These are phyloP conservation scores for Ascochyta pisi DNA, from an alignment of 2,329 filamentous ascomycete species.

Conservation along the genomic window DNA sequence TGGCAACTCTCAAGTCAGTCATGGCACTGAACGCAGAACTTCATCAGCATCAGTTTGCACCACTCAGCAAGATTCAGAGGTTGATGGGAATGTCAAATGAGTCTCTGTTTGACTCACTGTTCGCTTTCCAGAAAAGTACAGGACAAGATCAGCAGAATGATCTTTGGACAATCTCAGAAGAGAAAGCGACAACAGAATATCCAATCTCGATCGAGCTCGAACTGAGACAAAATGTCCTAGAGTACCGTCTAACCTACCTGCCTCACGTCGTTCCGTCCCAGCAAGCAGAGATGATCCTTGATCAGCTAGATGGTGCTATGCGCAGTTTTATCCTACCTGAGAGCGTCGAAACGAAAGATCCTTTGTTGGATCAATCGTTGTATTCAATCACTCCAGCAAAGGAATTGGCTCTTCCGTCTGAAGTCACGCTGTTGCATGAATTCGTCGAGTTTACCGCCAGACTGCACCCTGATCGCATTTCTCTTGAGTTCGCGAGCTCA, in stretches of 20 bases:
- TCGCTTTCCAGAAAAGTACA: slow-evolving; percentile 76
- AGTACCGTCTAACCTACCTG: slow-evolving; percentile 71
- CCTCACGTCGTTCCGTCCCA: slow-evolving; percentile 68
- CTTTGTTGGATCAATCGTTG: slow-evolving; percentile 48
- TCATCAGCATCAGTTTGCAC: slow-evolving; percentile 73
- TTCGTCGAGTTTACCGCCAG: slow-evolving; percentile 73
- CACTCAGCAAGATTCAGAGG: slow-evolving; percentile 74
- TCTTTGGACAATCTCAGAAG: slow-evolving; percentile 68
- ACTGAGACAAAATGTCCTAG: slow-evolving; percentile 59
- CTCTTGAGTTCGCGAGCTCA: slow-evolving; percentile 75
- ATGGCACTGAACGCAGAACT: slow-evolving; percentile 70
- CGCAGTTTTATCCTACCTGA: slow-evolving; percentile 62
- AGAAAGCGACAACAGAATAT: slow-evolving; percentile 77
- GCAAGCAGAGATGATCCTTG: slow-evolving; percentile 71
- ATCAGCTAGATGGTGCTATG: slow-evolving; percentile 76
- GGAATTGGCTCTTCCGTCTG: slow-evolving; percentile 62
- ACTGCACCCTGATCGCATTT: slow-evolving; percentile 64
- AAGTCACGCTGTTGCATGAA: slow-evolving; percentile 72
- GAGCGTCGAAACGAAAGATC: slow-evolving; percentile 50
- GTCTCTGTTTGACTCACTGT: slow-evolving; percentile 80
- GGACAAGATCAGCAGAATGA: slow-evolving; percentile 26
- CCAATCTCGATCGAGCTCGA: slow-evolving; percentile 81
- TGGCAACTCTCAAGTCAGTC: slow-evolving; percentile 65
- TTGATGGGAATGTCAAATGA: slow-evolving; percentile 71
- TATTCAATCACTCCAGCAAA: slow-evolving; percentile 72